These are phyloP conservation scores for rapeseed (Brassica napus) DNA, from an alignment of 345 rosid genomes.

Conservation along the genomic window DNA sequence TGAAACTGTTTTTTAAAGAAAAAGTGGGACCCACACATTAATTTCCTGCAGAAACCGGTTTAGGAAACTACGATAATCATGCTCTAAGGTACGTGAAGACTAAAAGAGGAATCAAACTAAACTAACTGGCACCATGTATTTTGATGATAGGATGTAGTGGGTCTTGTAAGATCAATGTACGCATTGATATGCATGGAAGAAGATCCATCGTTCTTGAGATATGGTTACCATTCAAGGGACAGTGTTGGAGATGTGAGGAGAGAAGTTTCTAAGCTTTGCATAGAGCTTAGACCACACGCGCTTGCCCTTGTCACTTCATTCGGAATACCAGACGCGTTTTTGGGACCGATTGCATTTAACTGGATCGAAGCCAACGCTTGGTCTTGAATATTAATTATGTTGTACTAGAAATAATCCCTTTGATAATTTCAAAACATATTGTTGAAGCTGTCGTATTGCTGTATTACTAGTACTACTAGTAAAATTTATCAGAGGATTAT, in stretches of 20 bases:
- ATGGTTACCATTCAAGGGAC: constrained; percentile 64
- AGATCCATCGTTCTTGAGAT: constrained; percentile 70
- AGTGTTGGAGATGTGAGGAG: constrained; percentile 62
- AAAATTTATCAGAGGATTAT: neutral
- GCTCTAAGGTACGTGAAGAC: neutral
- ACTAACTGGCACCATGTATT: neutral
- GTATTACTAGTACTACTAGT: neutral
- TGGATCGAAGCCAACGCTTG: constrained; percentile 91
- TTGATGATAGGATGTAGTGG: constrained; percentile 52
- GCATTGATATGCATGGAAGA: constrained; percentile 71
- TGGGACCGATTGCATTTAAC: constrained; percentile 82
- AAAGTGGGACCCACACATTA: too few relatives aligned
- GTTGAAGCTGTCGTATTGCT: neutral
- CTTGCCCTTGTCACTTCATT: constrained; percentile 76
- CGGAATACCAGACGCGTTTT: constrained; percentile 74
- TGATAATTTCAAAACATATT: neutral
- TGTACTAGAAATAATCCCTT: neutral
- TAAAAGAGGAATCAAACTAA: constrained; percentile 6
- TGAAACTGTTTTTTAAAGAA: too few relatives aligned
- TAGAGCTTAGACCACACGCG: constrained; percentile 75
- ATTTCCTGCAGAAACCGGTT: too few relatives aligned
- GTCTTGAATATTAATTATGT: constrained; percentile 46
- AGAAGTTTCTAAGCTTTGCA: constrained; percentile 71
- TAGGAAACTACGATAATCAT: too few relatives aligned
- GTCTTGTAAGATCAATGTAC: constrained; percentile 68